These are phyloP conservation scores for Pyrenophora seminiperda DNA, from an alignment of 2,329 filamentous ascomycete genomes.

Conservation along the genomic window DNA sequence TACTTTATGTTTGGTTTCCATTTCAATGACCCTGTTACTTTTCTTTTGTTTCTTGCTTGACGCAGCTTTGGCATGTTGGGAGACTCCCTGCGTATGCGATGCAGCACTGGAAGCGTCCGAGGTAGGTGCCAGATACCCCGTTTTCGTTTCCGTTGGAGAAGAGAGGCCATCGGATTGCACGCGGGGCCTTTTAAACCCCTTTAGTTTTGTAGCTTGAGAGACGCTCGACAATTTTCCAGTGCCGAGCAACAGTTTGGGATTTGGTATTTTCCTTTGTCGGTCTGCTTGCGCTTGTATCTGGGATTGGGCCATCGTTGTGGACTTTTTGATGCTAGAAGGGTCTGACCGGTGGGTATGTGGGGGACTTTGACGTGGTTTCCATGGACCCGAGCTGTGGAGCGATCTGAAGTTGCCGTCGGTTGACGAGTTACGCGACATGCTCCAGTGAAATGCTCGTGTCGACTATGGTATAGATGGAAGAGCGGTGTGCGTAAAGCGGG, in stretches of 20 bases:
- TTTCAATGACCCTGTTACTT: background rate
- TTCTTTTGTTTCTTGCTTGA: background rate
- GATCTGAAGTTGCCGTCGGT: too few species aligned
- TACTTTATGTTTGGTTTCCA: slow-evolving; percentile 5
- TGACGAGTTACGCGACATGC: too few species aligned
- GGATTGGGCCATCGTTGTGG: too few species aligned
- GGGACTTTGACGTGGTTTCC: too few species aligned
- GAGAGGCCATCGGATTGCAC: slow-evolving; percentile 11
- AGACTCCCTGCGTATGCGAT: slow-evolving; percentile 3
- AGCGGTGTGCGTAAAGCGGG: too few species aligned
- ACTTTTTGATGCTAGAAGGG: too few species aligned
- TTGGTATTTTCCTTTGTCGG: background rate
- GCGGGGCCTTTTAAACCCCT: slow-evolving; percentile 8
- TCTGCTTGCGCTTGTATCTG: too few species aligned
- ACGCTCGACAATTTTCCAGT: slow-evolving; percentile 26
- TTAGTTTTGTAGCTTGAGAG: slow-evolving; percentile 20
- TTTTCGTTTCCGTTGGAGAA: background rate
- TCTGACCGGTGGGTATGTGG: too few species aligned
- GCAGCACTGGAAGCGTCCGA: background rate
- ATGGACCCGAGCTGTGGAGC: too few species aligned
- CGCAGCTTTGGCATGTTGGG: background rate
- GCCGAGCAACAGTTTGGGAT: slow-evolving; percentile 1
- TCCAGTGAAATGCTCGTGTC: too few species aligned
- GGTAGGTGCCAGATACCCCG: background rate
- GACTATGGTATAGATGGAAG: too few species aligned